Conservation (phyloP, 2,329 filamentous ascomycete genomes). For the Gremmenia infestans region DNA sequence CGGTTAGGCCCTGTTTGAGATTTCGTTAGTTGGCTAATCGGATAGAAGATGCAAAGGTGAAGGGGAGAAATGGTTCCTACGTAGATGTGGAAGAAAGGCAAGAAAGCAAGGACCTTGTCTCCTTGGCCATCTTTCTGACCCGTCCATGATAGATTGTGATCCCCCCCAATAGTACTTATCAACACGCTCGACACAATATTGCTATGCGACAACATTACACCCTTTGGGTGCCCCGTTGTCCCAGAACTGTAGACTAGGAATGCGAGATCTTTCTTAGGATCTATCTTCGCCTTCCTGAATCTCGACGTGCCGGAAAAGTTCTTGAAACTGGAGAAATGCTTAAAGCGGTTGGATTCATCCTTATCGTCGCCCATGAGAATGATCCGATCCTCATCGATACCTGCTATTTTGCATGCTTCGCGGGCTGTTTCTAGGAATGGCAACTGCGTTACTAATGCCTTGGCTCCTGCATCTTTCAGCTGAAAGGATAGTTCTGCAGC, state of each 20-base stretch:
- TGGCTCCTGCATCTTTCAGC: constrained; percentile 71
- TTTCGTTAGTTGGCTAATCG: background rate
- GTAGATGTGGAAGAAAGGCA: constrained; percentile 92
- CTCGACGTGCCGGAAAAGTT: constrained; percentile 56
- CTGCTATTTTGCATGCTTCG: constrained; percentile 63
- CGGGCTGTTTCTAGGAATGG: constrained; percentile 59
- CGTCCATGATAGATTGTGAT: constrained; percentile 49
- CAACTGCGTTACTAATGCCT: constrained; percentile 69
- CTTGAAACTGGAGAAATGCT: constrained; percentile 68
- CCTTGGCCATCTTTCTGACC: constrained; percentile 56
- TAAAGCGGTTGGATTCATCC: constrained; percentile 53
- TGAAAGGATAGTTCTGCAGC: constrained; percentile 79
- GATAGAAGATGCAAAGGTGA: constrained; percentile 4
- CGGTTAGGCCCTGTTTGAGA: constrained; percentile 53
- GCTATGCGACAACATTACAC: constrained; percentile 77
- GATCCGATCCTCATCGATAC: constrained; percentile 66
- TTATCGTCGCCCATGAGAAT: constrained; percentile 68
- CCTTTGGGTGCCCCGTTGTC: constrained; percentile 87
- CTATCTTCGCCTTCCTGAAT: constrained; percentile 56
- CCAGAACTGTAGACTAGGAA: constrained; percentile 87
- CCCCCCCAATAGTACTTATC: constrained; percentile 51
- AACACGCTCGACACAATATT: constrained; percentile 75
- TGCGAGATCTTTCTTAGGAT: constrained; percentile 67
- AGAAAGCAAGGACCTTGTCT: constrained; percentile 70
- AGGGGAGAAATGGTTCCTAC: constrained; percentile 42